Evolutionary conservation across 2,329 filamentous ascomycete genomes (phyloP), one percentile per base, ranked within the genome.

Genomic region (Colletotrichum sp.): DNA sequence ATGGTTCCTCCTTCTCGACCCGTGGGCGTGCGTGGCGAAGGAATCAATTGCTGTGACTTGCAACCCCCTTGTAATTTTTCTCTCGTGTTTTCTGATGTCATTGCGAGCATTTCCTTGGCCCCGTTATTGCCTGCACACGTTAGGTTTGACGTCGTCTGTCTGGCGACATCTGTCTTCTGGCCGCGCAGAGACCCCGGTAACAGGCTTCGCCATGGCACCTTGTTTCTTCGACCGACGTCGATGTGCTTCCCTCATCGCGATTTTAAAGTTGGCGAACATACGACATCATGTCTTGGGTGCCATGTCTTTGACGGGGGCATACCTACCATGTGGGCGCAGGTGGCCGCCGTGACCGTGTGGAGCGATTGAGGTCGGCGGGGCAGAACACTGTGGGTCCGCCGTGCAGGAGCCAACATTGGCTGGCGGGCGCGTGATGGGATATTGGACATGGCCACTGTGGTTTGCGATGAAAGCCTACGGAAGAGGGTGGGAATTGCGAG

Each of bases 371-470:
- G 59, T 43, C 36, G n/a, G 38, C 74, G 36, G 68, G 55, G 59
- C 75, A 76, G 57, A 72, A 74, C 31, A 76, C 64, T 11, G 62
- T 65, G 4, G 74, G 75, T 5, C 64, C 64, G 38, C 66, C 74
- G 66, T 76, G 67, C 71, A 76, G 69, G 74, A 70, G 74, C 66
- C 72, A 47, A 74, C 72, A 29, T 76, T 71, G 31, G 71, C 75
- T 70, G 31, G 75, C 74, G 9, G 68, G 74, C 33, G 69, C 69
- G 67, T 70, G 73, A 43, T 21, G 36, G 63, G 55, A 75, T 43
- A 13, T 55, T 27, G 2, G 24, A 16, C 18, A 12, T n/a, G 24
- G 72, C 65, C 11, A 63, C 64, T 8, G 69, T 51, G 24, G 24
- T 27, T 27, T 27, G 24, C 24, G 24, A 27, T 27, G 24, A 27